Percentiles rank a stretch among this genome's conserved stretches.
Conservation (phyloP, 345 rosid species). For the Microthlaspi erraticum region DNA sequence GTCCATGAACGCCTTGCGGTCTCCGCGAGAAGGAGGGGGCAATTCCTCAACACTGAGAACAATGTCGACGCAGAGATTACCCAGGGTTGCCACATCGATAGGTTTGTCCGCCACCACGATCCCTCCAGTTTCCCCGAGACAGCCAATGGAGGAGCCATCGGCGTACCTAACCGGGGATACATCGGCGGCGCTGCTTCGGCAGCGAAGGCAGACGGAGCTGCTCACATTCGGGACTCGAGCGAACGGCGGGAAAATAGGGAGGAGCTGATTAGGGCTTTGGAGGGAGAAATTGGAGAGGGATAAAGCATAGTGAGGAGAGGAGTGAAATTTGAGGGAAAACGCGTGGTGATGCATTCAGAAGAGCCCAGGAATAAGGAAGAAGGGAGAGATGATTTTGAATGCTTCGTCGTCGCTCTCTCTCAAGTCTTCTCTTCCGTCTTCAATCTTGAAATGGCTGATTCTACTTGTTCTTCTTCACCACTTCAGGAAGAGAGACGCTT, state of each 20-base stretch:
- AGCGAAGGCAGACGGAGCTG: slow-evolving; percentile 39
- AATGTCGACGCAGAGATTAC: slow-evolving; percentile 94
- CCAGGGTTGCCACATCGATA: slow-evolving; percentile 81
- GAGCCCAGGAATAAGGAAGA: background rate
- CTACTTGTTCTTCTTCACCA: background rate
- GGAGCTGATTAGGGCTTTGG: slow-evolving; percentile 48
- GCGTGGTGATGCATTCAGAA: slow-evolving; percentile 61
- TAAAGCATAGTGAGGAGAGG: slow-evolving; percentile 44
- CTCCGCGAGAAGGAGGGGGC: slow-evolving; percentile 67
- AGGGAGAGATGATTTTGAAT: background rate
- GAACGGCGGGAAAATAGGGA: slow-evolving; percentile 41
- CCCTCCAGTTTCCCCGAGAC: slow-evolving; percentile 39
- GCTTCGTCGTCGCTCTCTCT: slow-evolving; percentile 28
- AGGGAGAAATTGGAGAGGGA: slow-evolving; percentile 34
- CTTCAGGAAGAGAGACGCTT: background rate
- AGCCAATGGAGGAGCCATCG: slow-evolving; percentile 40
- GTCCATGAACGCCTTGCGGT: slow-evolving; percentile 74
- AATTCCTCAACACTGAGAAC: slow-evolving; percentile 79
- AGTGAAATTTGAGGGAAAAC: slow-evolving; percentile 45
- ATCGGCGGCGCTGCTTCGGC: slow-evolving; percentile 40
- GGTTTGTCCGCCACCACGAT: slow-evolving; percentile 47
- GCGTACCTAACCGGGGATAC: slow-evolving; percentile 43
- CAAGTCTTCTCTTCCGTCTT: slow-evolving; percentile 24
- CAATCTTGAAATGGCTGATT: slow-evolving; percentile 13
- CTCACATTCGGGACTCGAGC: slow-evolving; percentile 18